Base-by-base conservation (phyloP, 176 grass and related monocot species). In the Oropetium thomaeum region DNA sequence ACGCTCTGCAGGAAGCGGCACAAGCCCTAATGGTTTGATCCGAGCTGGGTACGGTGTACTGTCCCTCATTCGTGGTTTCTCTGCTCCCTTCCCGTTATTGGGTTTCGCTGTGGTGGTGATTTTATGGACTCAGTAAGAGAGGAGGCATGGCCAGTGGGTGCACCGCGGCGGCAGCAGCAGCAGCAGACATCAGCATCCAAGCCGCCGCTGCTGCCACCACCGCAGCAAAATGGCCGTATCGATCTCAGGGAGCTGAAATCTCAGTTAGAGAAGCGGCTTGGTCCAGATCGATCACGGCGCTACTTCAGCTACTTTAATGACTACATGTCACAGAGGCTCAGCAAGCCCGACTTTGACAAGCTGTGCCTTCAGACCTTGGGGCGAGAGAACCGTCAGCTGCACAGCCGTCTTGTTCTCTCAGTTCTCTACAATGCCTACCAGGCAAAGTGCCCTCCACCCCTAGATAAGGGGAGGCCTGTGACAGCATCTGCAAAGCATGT, bases 301-400 rank as follows among this genome's bases (percentile, higher is more conserved):
- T 97, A 97, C 74, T 97, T 97, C 44, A 25, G 81, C 43, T 89
- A 81, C 83, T 83, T 97, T 62, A 93, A 75, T 67, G 79, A 40
- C 28, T 86, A 93, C 74, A 65, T 97, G 31, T 93, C 86, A 0
- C 81, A 89, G 76, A 91, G 78, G 83, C 85, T 97, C 28, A 91
- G 82, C 75, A 97, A 91, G 84, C 20, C 75, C 10, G 88, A 97
- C 74, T 97, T 93, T 16, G 83, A 85, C 37, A 91, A 83, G 58
- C 67, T 87, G 59, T 97, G 88, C 66, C 34, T 89, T 42, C 74
- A 71, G 6, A 85, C 68, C 1, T 31, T 97, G 25, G 86, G 90
- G 4, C 58, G 14, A n/a, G 88, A 93, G 78, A 93, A 93, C 65
- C 75, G 91, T 17, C 54, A 73, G 23, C 71, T 93, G 83, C 94